Conservation (phyloP, 768 basidiomycete species). For the Daedaleopsis sinensis region DNA sequence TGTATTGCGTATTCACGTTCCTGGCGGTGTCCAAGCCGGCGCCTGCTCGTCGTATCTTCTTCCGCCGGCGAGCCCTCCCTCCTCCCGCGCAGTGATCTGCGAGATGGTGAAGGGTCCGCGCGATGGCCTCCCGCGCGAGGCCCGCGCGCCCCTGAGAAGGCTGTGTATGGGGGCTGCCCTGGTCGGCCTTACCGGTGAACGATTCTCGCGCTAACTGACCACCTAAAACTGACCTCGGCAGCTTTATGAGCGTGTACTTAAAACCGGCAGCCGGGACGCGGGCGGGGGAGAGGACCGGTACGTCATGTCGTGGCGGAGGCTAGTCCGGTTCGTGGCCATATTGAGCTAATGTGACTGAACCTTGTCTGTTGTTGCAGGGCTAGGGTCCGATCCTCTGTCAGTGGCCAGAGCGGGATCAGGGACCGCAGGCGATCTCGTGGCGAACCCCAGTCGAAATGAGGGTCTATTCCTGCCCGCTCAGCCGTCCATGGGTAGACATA, state of each 20-base stretch:
- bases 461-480: neutral
- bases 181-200: neutral
- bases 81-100: neutral
- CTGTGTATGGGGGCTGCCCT: neutral
- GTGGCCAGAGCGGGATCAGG: conserved; percentile 5
- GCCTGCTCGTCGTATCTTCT: neutral
- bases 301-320: conserved; percentile 6
- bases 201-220: neutral
- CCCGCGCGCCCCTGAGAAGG: no score
- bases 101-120: neutral
- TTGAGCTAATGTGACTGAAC: conserved; percentile 15
- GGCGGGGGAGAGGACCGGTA: neutral
- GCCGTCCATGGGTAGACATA: neutral
- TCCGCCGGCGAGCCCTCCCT: neutral
- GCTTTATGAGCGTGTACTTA: neutral
- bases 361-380: conserved; percentile 1
- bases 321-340: conserved; percentile 2
- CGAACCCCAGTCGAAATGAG: neutral
- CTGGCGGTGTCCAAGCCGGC: neutral
- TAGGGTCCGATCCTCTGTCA: conserved; percentile 6
- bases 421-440: neutral
- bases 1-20: conserved; percentile 7
- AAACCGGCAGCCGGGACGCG: neutral
- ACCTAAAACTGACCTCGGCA: neutral
- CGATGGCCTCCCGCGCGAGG: no score